Conservation (phyloP, 2,329 filamentous ascomycete genomes). For the Cladosporium oxysporum region DNA sequence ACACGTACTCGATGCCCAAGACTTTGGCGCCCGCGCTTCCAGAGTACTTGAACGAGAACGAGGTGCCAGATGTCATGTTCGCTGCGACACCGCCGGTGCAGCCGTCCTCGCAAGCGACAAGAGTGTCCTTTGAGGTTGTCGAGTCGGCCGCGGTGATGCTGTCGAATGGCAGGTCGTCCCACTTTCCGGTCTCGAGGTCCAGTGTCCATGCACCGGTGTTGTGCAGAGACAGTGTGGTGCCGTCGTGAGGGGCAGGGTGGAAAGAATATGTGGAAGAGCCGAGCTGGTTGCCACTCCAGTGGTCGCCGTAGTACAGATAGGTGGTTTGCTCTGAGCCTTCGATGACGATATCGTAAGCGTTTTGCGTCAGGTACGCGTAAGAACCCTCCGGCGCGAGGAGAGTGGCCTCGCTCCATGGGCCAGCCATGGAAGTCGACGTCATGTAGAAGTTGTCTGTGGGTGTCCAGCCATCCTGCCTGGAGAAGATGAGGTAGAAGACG, state of each 20-base stretch:
- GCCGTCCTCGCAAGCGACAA: constrained; percentile 25
- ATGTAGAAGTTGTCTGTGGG: constrained; percentile 67
- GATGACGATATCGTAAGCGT: constrained; percentile 58
- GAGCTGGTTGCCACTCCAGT: constrained; percentile 64
- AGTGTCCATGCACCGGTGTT: constrained; percentile 31
- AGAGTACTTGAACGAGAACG: constrained; percentile 29
- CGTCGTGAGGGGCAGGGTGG: constrained; percentile 30
- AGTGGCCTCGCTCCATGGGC: constrained; percentile 63
- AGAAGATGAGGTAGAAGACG: constrained; percentile 67
- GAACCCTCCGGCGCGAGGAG: constrained; percentile 59
- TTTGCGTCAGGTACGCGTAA: constrained; percentile 63
- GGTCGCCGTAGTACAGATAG: constrained; percentile 65
- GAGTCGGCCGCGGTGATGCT: constrained; percentile 27
- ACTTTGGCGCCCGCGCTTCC: constrained; percentile 26
- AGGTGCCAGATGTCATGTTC: constrained; percentile 25
- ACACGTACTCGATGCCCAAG: constrained; percentile 29
- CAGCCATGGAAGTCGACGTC: constrained; percentile 58
- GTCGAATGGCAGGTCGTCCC: constrained; percentile 28
- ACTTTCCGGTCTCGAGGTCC: constrained; percentile 28
- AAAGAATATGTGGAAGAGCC: constrained; percentile 31
- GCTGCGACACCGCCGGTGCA: constrained; percentile 27
- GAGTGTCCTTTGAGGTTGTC: constrained; percentile 22
- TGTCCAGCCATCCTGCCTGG: constrained; percentile 49
- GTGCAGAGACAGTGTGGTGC: constrained; percentile 25
- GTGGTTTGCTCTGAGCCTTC: constrained; percentile 39